These are phyloP conservation scores for Alternaria panax DNA, from an alignment of 2,329 filamentous ascomycete species.

Conservation along the genomic window DNA sequence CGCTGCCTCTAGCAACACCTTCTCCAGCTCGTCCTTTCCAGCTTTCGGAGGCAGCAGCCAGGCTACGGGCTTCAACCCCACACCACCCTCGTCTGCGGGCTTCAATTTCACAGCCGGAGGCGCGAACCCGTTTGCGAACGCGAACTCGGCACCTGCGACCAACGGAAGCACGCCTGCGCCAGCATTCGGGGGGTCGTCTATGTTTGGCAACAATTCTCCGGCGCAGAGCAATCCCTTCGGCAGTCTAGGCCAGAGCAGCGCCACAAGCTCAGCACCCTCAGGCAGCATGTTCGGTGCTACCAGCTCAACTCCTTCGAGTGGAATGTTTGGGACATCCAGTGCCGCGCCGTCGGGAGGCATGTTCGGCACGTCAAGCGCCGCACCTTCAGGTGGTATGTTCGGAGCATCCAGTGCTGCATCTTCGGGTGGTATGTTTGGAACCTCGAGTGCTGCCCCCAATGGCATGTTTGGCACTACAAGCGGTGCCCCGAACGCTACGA, in stretches of 20 bases:
- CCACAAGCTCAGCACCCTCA: constrained; percentile 5
- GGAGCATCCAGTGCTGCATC: background rate
- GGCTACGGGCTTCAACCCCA: constrained; percentile 34
- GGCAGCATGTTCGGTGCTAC: constrained; percentile 10
- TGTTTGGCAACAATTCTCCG: constrained; percentile 23
- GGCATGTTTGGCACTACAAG: constrained; percentile 23
- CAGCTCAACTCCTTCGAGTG: constrained; percentile 3
- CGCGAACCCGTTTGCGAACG: constrained; percentile 34
- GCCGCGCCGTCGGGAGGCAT: constrained; percentile 15
- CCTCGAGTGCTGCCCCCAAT: constrained; percentile 20
- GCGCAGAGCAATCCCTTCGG: constrained; percentile 32
- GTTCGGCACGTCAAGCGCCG: constrained; percentile 13
- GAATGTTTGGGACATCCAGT: constrained; percentile 11
- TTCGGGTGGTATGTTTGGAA: constrained; percentile 25
- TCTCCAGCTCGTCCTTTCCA: constrained; percentile 43
- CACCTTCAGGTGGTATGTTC: constrained; percentile 5
- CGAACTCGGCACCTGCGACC: constrained; percentile 23
- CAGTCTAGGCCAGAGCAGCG: constrained; percentile 26
- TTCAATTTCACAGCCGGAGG: constrained; percentile 40
- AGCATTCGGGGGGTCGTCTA: constrained; percentile 28
- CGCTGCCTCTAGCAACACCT: constrained; percentile 32
- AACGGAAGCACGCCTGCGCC: constrained; percentile 30
- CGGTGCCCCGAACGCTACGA: constrained; percentile 20
- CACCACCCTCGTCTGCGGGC: constrained; percentile 28
- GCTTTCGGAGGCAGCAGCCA: constrained; percentile 36